Percentiles rank a stretch among this genome's conserved stretches.
phyloP scores from a whole-genome alignment of 192 early-diverging fungal species.

The Mortierella claussenii region DNA sequence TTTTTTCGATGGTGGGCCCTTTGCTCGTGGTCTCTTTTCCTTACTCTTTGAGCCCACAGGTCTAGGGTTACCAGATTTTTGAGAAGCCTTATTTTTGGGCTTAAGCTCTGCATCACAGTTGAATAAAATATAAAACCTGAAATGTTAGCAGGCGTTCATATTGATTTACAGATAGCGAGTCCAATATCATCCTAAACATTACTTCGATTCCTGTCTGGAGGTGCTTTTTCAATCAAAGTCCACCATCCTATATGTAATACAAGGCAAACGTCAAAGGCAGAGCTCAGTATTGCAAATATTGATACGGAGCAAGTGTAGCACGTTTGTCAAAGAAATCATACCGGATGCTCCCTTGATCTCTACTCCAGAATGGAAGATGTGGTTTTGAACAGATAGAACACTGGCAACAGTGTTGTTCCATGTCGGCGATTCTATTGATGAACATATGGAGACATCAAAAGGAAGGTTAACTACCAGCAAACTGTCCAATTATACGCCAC shows the following conservation, averaged over 20 bases:
- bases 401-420: constrained; percentile 92
- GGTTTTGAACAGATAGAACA: constrained; percentile 80
- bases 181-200: too few relatives aligned
- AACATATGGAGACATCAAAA: too few relatives aligned
- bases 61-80: constrained; percentile 20
- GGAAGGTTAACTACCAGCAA: neutral
- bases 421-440: constrained; percentile 76
- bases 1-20: constrained; percentile 36
- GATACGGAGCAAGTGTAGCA: too few relatives aligned
- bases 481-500: too few relatives aligned
- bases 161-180: neutral
- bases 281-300: too few relatives aligned
- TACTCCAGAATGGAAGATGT: constrained; percentile 79
- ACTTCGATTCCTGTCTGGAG: constrained; percentile 56
- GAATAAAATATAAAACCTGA: neutral
- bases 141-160: neutral
- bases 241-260: constrained; percentile 59
- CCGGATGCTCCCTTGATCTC: constrained; percentile 77
- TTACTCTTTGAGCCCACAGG: constrained; percentile 19
- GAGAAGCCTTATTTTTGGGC: constrained; percentile 36
- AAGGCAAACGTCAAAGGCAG: too few relatives aligned
- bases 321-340: too few relatives aligned
- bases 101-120: constrained; percentile 48
- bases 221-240: constrained; percentile 61
- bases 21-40: constrained; percentile 34